Conservation (phyloP, 2,329 filamentous ascomycete species). For the Neonectria ditissima region DNA sequence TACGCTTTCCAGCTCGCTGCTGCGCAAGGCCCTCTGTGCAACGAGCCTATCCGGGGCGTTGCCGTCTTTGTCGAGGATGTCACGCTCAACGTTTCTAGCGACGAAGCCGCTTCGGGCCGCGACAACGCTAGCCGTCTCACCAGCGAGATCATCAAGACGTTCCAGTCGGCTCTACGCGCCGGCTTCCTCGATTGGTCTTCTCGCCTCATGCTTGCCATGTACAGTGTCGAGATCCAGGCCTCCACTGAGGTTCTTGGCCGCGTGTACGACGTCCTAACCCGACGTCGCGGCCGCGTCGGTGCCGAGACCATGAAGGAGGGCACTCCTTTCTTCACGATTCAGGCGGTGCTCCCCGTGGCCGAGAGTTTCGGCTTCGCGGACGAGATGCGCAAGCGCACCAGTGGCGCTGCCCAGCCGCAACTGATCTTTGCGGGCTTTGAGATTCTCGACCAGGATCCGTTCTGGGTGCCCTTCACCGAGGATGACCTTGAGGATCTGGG, state of each 20-base stretch:
- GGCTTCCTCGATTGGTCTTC: constrained; percentile 97
- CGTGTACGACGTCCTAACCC: constrained; percentile 97
- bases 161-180: constrained; percentile 83
- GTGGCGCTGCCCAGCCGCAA: constrained; percentile 90
- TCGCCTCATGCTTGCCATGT: constrained; percentile 96
- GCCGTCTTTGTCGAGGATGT: constrained; percentile 91
- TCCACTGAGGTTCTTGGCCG: constrained; percentile 94
- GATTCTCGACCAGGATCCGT: constrained; percentile 93
- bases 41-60: constrained; percentile 92
- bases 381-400: constrained; percentile 95
- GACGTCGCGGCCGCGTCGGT: constrained; percentile 88
- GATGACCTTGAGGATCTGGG: constrained; percentile 97
- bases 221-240: constrained; percentile 96
- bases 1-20: constrained; percentile 96
- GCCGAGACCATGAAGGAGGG: constrained; percentile 94
- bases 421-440: constrained; percentile 94
- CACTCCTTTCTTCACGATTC: constrained; percentile 95
- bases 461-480: constrained; percentile 97
- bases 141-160: constrained; percentile 91
- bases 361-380: constrained; percentile 97
- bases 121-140: constrained; percentile 84
- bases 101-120: constrained; percentile 66
- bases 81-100: constrained; percentile 66
- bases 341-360: constrained; percentile 87
- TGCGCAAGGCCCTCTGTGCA: constrained; percentile 88